Percentiles rank a stretch among this genome's conserved stretches.
Conservation (phyloP, 1,139 yeast genomes). For the Magnusiomyces fungicola region DNA sequence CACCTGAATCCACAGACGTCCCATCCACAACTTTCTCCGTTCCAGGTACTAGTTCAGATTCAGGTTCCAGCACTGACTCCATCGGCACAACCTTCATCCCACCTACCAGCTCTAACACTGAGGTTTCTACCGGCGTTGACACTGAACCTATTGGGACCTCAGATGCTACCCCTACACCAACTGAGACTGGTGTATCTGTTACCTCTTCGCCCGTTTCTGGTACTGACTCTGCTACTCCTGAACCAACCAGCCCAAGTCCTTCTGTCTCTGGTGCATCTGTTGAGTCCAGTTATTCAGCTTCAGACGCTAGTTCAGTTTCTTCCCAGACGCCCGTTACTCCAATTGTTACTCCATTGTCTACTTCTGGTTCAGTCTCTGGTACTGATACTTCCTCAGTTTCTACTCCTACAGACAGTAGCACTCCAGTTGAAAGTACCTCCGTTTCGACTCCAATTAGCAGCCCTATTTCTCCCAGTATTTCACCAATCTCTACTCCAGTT, state of each 20-base stretch:
- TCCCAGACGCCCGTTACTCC: neutral
- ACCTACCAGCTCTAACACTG: neutral
- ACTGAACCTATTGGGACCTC: neutral
- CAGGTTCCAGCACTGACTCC: neutral
- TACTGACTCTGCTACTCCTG: neutral
- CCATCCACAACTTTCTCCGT: conserved; percentile 3
- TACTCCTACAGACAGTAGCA: neutral
- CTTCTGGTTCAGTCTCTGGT: neutral
- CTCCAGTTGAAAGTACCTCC: neutral
- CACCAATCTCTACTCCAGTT: neutral
- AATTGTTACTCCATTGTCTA: neutral
- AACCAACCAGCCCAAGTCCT: neutral
- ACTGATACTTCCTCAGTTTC: neutral
- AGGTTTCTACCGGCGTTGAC: neutral
- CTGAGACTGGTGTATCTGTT: neutral
- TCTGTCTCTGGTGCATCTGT: neutral
- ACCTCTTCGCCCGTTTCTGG: neutral
- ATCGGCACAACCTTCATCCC: neutral
- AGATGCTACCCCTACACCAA: neutral
- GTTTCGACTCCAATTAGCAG: neutral
- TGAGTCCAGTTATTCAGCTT: neutral
- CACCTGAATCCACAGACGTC: neutral
- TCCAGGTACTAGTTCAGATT: neutral
- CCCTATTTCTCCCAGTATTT: neutral
- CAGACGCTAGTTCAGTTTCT: neutral